These are phyloP conservation scores for Arbutus unedo DNA, from an alignment of 148 eudicot genomes.

Conservation along the genomic window DNA sequence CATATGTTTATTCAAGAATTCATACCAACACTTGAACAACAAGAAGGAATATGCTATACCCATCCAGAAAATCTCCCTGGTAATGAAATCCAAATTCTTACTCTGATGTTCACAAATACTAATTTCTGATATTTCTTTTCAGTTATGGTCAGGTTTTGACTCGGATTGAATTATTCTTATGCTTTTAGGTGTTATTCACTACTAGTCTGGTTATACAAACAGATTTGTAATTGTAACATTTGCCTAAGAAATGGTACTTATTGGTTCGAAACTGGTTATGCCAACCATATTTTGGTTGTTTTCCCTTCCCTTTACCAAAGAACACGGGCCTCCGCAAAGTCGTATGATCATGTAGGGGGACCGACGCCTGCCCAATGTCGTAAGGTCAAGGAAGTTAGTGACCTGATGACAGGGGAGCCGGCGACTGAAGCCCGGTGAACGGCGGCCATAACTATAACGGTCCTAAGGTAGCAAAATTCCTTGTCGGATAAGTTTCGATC, in stretches of 20 bases:
- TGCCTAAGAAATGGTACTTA: neutral
- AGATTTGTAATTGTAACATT: neutral
- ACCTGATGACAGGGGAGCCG: too few species aligned
- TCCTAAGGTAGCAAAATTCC: too few species aligned
- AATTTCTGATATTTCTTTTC: neutral
- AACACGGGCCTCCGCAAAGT: too few species aligned
- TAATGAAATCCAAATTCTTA: constrained; percentile 19
- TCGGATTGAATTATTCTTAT: neutral
- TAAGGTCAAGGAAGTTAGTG: too few species aligned
- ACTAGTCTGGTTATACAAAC: neutral
- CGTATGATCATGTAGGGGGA: too few species aligned
- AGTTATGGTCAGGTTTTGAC: neutral
- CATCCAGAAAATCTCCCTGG: constrained; percentile 81
- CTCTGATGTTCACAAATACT: neutral
- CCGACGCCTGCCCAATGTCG: too few species aligned
- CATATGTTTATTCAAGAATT: constrained; percentile 66
- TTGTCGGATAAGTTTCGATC: too few species aligned
- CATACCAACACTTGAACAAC: constrained; percentile 57
- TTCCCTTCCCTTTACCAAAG: neutral
- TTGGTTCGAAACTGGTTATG: neutral
- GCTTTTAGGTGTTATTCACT: neutral
- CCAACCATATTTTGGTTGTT: neutral
- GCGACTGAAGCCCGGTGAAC: too few species aligned
- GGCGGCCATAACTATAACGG: too few species aligned
- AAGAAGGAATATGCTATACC: constrained; percentile 66